Percentiles rank a stretch among this genome's conserved stretches.
Conservation (phyloP, 805 yeast genomes). For the Suhomyces sp. region DNA sequence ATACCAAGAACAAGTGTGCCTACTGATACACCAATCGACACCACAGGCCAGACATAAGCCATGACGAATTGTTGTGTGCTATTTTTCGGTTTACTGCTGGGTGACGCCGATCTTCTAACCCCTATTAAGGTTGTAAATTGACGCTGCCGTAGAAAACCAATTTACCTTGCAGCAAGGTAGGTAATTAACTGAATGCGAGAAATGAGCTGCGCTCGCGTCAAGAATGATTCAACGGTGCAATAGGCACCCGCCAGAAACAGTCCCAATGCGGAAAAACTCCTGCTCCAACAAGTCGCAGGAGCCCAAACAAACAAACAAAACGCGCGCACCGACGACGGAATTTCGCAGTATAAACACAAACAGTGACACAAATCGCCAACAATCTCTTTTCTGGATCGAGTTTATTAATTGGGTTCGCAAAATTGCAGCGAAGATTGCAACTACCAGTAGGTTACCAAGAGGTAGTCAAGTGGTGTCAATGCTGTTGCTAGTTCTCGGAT, state of each 20-base stretch:
- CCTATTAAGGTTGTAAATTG: background rate
- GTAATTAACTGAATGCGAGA: slow-evolving; percentile 1
- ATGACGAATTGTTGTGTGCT: background rate
- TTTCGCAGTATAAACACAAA: slow-evolving; percentile 4
- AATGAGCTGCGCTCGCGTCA: slow-evolving; percentile 1
- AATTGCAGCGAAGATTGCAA: background rate
- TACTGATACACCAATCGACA: background rate
- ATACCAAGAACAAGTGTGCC: background rate
- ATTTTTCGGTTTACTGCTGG: background rate
- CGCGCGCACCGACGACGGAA: background rate
- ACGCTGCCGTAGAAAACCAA: background rate
- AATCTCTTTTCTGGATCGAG: slow-evolving; percentile 4
- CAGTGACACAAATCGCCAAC: slow-evolving; percentile 3
- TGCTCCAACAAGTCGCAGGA: slow-evolving; percentile 2
- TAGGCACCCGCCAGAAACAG: background rate
- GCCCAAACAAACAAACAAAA: slow-evolving; percentile 1
- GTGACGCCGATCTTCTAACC: background rate
- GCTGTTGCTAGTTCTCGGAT: background rate
- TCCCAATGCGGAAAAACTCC: slow-evolving; percentile 4
- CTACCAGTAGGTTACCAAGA: background rate
- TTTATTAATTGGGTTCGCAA: background rate
- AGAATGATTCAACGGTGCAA: background rate
- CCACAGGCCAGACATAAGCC: background rate
- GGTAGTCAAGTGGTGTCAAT: no score
- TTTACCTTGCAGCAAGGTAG: background rate